Evolutionary conservation across 495 filamentous ascomycete species (phyloP).

Genomic region (Talaromyces trachyspermus): DNA sequence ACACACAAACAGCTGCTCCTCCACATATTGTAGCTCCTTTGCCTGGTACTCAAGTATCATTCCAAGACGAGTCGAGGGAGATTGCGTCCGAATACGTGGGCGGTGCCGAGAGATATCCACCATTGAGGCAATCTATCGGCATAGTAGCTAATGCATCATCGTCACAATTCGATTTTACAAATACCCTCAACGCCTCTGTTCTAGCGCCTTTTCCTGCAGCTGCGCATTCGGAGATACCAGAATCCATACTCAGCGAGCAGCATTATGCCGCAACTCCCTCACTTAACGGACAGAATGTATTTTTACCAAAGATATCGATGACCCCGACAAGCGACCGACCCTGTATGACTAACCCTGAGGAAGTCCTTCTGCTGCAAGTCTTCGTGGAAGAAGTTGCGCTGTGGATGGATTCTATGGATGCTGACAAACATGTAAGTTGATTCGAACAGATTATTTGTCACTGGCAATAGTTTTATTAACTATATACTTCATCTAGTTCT

Average conservation of each 20-base stretch:
- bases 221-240: slow-evolving; percentile 22
- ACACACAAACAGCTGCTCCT: slow-evolving; percentile 65
- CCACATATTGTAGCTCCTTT: slow-evolving; percentile 53
- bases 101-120: slow-evolving; percentile 67
- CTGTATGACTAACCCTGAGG: slow-evolving; percentile 63
- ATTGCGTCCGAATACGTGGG: slow-evolving; percentile 92
- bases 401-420: slow-evolving; percentile 93
- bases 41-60: slow-evolving; percentile 62
- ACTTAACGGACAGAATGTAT: slow-evolving; percentile 16
- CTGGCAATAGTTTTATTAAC: neutral
- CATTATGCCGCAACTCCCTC: slow-evolving; percentile 25
- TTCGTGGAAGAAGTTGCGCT: slow-evolving; percentile 87
- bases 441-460: neutral
- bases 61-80: slow-evolving; percentile 82
- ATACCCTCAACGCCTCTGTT: slow-evolving; percentile 24
- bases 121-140: slow-evolving; percentile 30
- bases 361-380: slow-evolving; percentile 78
- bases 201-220: slow-evolving; percentile 20
- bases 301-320: slow-evolving; percentile 16
- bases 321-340: slow-evolving; percentile 27
- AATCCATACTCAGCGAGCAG: slow-evolving; percentile 19
- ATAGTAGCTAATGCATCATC: slow-evolving; percentile 26
- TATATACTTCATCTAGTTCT: slow-evolving; percentile 50
- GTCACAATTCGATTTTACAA: slow-evolving; percentile 31
- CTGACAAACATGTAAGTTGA: slow-evolving; percentile 65